Base-by-base conservation (phyloP, 352 stramenopile genomes). In the Pythium inflatum region DNA sequence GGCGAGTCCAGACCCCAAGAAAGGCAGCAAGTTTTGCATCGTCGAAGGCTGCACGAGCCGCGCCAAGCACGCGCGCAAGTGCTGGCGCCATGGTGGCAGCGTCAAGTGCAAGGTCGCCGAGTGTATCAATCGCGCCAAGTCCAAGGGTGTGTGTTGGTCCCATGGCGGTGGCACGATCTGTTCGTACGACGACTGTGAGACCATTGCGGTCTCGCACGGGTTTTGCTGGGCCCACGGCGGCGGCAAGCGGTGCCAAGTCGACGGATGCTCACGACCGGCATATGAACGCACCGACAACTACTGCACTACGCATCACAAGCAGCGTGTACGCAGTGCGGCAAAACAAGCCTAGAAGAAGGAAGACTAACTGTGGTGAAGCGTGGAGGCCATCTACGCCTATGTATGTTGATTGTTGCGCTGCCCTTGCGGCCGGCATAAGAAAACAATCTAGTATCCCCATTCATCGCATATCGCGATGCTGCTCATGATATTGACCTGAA, bases 191-290 rank as follows among this genome's bases (percentile, higher is more conserved):
- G 66, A 62, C 22, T 90, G 82, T 51, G 71, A 81, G 28, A 90
- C 79, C 5, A 90, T 90, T 45, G 72, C 82, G 1, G 80, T 90
- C 5, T 90, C 82, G 31, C 76, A 88, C 30, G 81, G 70, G 4
- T 88, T 89, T 63, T 93, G 85, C 66, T 92, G 83, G 78, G 84
- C 81, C 6, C 85, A 93, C 36, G 85, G 85, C 7, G 85, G 85
- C 38, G 85, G 85, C 48, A 88, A 89, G 46, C 83, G 83, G 25
- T 88, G 80, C 43, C 80, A 78, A 25, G 67, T 83, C 30, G 53
- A 71, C 20, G 71, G 76, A 20, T 88, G 80, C 61, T 78, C 74
- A 20, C 74, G 77, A 18, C 82, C 80, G 43, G 82, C 82, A n/a
- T 90, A 90, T 66, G 80, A 88, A 60, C 78, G 82, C 25, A 90